Percentiles rank a stretch among this genome's conserved stretches.
Conservation (phyloP, 306 rosid genomes). For the Quercus suber region DNA sequence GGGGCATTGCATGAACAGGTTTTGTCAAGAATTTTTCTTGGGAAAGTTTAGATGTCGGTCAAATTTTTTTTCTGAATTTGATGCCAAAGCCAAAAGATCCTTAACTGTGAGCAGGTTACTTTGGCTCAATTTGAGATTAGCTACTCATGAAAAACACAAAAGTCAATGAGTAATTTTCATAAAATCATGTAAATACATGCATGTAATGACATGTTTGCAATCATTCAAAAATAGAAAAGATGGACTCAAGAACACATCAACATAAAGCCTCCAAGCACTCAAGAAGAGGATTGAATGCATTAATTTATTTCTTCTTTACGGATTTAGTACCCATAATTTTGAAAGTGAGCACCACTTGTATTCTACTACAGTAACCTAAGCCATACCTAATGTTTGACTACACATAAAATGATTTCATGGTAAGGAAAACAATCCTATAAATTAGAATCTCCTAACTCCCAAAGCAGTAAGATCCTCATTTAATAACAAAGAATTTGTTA, state of each 20-base stretch:
- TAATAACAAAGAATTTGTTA: background rate
- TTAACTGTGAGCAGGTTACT: background rate
- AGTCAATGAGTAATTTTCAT: background rate
- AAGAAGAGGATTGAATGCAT: too few relatives aligned
- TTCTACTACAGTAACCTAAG: background rate
- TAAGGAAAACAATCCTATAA: background rate
- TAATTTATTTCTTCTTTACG: background rate
- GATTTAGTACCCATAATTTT: background rate
- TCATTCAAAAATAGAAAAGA: background rate
- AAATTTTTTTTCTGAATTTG: background rate
- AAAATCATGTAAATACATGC: background rate
- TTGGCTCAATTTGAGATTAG: background rate
- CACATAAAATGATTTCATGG: background rate
- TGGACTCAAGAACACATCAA: background rate
- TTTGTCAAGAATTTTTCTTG: slow-evolving; percentile 4
- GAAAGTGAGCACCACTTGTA: background rate
- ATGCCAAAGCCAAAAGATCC: background rate
- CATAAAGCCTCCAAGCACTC: background rate
- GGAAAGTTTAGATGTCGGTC: slow-evolving; percentile 11
- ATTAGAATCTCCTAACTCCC: background rate
- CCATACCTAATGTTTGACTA: background rate
- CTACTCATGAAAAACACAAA: background rate
- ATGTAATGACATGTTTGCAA: background rate
- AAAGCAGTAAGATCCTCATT: background rate
- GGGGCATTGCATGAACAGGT: slow-evolving; percentile 10